Evolutionary conservation across 2,329 filamentous ascomycete genomes (phyloP), one percentile per base, ranked within the genome.

Genomic region (Laburnicola sp.): DNA sequence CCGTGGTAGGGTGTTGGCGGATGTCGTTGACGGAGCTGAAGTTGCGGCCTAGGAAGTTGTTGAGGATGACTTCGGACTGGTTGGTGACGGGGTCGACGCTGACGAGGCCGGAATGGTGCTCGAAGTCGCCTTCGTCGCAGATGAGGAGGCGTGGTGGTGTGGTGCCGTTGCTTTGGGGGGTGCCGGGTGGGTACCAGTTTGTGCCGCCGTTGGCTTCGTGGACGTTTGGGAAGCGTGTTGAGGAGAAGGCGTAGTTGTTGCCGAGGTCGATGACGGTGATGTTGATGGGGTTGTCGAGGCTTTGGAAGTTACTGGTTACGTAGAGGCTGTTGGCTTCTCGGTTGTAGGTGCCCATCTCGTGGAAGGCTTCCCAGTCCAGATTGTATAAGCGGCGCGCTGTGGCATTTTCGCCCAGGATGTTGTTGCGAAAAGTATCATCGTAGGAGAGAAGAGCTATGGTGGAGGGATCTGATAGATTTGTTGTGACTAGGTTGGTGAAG

Each of bases 1-100:
- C 76, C 0, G 73, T 74, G 4, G 64, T 57, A 28, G 76, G 72
- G 37, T 78, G 72, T 45, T 73, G 68, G 26, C 70, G 64, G 5
- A 74, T 63, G 50, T 79, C 77, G 59, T 79, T 75, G 45, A 77
- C 57, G 23, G 65, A 69, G 54, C 69, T 73, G 60, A 78, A 75
- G 64, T 77, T 76, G 60, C 73, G 74, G 26, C 78, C 78, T 42
- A 74, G 75, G 63, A 74, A 80, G 57, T 74, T 77, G 51, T 76
- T 79, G 11, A 80, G 53, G 22, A 81, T 62, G 3, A 66, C 69
- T 5, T 63, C 63, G 3, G 74, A 74, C 7, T 68, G 62, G 61
- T 75, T 75, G 2, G 77, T 80, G 4, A 65, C 64, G 1, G 73
- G 76, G 54, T 79, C 75, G n/a, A 79, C 68, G 4, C 71, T 74